Conservation (phyloP, 75 land plant genomes). For the Sequoia sempervirens region DNA sequence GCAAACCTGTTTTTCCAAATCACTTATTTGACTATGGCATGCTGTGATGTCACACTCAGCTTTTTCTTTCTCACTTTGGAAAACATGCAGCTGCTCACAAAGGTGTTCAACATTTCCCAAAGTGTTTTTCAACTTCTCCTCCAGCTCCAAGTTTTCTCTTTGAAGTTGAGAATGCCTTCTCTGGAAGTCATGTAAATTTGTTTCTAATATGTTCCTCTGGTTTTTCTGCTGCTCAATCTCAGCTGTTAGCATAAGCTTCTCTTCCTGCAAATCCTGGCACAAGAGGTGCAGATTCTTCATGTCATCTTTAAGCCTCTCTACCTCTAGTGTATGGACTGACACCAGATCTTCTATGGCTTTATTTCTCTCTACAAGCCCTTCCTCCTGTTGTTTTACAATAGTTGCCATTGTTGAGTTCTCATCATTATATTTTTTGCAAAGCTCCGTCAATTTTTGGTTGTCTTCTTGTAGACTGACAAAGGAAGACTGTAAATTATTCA, state of each 20-base stretch:
- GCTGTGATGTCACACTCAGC: constrained; percentile 1
- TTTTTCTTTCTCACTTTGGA: constrained; percentile 5
- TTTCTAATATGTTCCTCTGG: not conserved
- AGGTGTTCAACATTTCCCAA: not conserved
- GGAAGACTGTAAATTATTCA: not conserved
- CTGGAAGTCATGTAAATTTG: not conserved
- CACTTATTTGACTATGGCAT: not conserved
- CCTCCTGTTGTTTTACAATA: not conserved
- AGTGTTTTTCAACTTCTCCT: not conserved
- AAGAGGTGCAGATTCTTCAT: not conserved
- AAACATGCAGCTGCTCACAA: not conserved
- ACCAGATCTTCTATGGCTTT: not conserved
- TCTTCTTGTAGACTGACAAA: not conserved
- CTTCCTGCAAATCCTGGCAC: constrained; percentile 4
- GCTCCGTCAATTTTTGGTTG: not conserved
- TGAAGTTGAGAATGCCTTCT: constrained; percentile 3
- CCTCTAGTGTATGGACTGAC: constrained; percentile 4
- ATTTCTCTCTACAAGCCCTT: not conserved
- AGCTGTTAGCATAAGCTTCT: not conserved
- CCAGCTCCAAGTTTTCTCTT: constrained; percentile 1
- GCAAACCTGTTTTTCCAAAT: constrained; percentile 5
- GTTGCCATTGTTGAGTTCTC: constrained; percentile 7
- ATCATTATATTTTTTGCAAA: not conserved
- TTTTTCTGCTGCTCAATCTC: not conserved
- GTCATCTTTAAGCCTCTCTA: constrained; percentile 1